phyloP scores from a whole-genome alignment of 148 eudicot species.

The Persicaria maculosa region DNA sequence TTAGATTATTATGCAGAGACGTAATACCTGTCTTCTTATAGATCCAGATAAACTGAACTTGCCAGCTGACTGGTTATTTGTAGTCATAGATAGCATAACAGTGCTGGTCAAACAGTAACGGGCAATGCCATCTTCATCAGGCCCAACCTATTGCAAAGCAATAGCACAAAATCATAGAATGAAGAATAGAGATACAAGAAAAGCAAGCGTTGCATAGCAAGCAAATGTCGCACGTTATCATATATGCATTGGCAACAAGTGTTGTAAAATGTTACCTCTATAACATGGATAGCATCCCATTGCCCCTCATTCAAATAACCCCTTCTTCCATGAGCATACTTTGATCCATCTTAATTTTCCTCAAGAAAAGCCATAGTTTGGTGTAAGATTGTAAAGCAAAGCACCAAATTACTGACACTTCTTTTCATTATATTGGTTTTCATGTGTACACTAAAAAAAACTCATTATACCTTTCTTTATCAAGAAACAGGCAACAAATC shows the following conservation, averaged over 20 bases:
- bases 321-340: slow-evolving; percentile 83
- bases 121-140: slow-evolving; percentile 68
- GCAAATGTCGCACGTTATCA: not conserved
- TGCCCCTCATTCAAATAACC: slow-evolving; percentile 90
- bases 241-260: not conserved
- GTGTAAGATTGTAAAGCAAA: slow-evolving; percentile 8
- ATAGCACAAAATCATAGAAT: not conserved
- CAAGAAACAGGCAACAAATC: slow-evolving; percentile 88
- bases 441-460: not conserved
- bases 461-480: slow-evolving; percentile 73
- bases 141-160: slow-evolving; percentile 49
- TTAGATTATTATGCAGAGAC: not conserved
- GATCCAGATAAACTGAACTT: slow-evolving; percentile 91
- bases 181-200: not conserved
- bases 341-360: slow-evolving; percentile 65
- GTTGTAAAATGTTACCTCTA: slow-evolving; percentile 45
- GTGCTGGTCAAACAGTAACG: slow-evolving; percentile 93
- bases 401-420: slow-evolving; percentile 7
- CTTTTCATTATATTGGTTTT: not conserved
- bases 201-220: not conserved
- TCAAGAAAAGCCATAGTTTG: slow-evolving; percentile 17
- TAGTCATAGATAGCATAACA: slow-evolving; percentile 87
- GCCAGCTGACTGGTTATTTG: slow-evolving; percentile 70
- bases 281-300: slow-evolving; percentile 99
- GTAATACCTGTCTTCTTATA: slow-evolving; percentile 92